phyloP scores from a whole-genome alignment of 2,329 filamentous ascomycete species.

The Penicillium sp. region DNA sequence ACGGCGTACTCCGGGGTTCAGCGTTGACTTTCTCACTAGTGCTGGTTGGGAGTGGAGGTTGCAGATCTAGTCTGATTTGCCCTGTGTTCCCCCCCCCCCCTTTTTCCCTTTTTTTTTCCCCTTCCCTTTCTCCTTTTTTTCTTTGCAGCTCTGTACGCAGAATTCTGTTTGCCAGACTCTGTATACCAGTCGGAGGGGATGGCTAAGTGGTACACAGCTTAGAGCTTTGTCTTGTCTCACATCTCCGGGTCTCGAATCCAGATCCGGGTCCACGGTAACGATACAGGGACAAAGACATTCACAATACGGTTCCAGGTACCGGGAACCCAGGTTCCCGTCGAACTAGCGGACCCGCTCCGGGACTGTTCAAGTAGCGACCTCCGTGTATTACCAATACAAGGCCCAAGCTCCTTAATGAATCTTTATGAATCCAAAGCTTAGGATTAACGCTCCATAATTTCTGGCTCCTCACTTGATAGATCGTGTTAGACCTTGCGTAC shows the following conservation, averaged over 20 bases:
- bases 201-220: no score
- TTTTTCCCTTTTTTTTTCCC: background rate
- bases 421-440: slow-evolving; percentile 8
- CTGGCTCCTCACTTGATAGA: slow-evolving; percentile 3
- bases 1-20: background rate
- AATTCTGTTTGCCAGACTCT: no score
- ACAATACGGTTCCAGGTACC: slow-evolving; percentile 17
- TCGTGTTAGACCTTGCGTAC: no score
- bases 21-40: background rate
- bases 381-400: slow-evolving; percentile 10
- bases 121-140: background rate
- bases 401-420: slow-evolving; percentile 22
- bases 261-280: no score
- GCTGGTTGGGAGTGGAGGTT: background rate
- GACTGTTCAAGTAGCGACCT: slow-evolving; percentile 14
- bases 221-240: background rate
- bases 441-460: slow-evolving; percentile 3
- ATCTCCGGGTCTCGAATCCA: background rate
- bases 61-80: background rate
- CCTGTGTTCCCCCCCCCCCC: background rate
- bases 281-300: background rate
- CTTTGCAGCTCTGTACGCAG: no score
- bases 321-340: slow-evolving; percentile 12
- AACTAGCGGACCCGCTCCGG: slow-evolving; percentile 14
- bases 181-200: no score